These are phyloP conservation scores for Kalmanozyma brasiliensis DNA, from an alignment of 1,284 basidiomycete genomes.

Conservation along the genomic window DNA sequence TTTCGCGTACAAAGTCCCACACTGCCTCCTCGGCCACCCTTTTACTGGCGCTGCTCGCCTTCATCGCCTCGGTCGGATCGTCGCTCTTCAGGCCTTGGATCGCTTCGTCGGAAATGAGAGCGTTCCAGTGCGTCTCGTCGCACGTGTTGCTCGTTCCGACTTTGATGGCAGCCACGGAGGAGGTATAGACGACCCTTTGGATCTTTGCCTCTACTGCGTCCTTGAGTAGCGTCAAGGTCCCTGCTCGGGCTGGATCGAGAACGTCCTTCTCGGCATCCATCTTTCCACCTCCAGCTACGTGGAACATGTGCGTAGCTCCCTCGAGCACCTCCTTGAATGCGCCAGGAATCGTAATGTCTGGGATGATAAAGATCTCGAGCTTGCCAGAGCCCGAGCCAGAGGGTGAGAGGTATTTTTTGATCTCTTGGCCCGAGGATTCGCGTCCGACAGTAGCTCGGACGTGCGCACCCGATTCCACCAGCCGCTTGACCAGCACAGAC, in stretches of 20 bases:
- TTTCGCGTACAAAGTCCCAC: conserved; percentile 23
- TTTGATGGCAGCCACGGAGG: neutral
- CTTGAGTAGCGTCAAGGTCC: conserved; percentile 1
- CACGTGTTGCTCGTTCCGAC: neutral
- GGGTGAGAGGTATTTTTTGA: neutral
- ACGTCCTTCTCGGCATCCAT: conserved; percentile 8
- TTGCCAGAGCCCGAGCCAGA: conserved; percentile 1
- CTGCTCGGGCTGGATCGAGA: conserved; percentile 11
- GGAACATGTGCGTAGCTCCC: conserved; percentile 17
- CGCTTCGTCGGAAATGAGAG: conserved; percentile 7
- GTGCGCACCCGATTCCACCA: conserved; percentile 1
- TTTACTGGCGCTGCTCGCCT: conserved; percentile 8
- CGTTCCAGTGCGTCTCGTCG: conserved; percentile 12
- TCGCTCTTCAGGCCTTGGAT: neutral
- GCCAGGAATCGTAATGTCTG: conserved; percentile 6
- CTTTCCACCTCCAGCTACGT: conserved; percentile 12
- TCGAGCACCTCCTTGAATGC: conserved; percentile 5
- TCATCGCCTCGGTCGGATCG: neutral
- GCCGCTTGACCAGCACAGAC: conserved; percentile 3
- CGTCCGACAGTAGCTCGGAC: conserved; percentile 14
- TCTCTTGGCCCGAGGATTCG: neutral
- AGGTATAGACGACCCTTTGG: conserved; percentile 7
- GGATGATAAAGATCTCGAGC: conserved; percentile 10
- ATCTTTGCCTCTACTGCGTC: neutral
- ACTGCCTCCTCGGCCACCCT: conserved; percentile 28